Evolutionary conservation across 441 rosid species (phyloP), one percentile per base, ranked within the genome.

Genomic region (Melastoma candidum): DNA sequence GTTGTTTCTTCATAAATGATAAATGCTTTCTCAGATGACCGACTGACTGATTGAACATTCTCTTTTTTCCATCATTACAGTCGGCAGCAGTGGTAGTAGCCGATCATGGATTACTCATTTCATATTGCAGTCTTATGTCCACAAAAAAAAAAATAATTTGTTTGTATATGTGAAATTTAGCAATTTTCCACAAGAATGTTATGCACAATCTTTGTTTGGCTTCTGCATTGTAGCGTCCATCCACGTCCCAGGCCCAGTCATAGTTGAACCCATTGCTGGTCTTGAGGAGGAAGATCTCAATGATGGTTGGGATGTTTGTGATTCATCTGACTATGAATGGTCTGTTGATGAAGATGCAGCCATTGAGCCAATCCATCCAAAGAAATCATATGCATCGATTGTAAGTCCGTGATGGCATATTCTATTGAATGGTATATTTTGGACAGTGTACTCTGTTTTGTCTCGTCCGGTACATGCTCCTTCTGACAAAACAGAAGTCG

Each of bases 321-420:
- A 58, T 41, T 51, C 73, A 48, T 52, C 70, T 26, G 70, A 62
- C 43, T 49, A 25, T 44, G 83, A 68, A 46, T 61, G 44, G 51
- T 67, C 54, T 49, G 49, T 59, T 22, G 64, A 47, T 36, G 48
- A 57, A 50, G 81, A 75, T 61, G 80, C 70, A 52, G 67, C 58
- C 43, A 52, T 39, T 62, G 64, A 56, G 26, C 74, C 27, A 62
- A 66, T 61, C 68, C 52, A 78, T 53, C 36, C 74, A 46, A 82
- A 82, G 74, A 72, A 73, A 68, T 82, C 85, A 11, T 82, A 79
- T 75, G 89, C 85, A 65, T 82, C 85, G 56, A 82, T 82, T 68
- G 89, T 82, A 68, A 72, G 89, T 75, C 58, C 57, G 46, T 45
- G 29, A 2, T 1, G 26, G 36, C 43, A 36, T 13, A 13, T 52